Evolutionary conservation across 2,329 filamentous ascomycete species (phyloP), one percentile per base, ranked within the genome.

Genomic region (Stagonosporopsis vannaccii): DNA sequence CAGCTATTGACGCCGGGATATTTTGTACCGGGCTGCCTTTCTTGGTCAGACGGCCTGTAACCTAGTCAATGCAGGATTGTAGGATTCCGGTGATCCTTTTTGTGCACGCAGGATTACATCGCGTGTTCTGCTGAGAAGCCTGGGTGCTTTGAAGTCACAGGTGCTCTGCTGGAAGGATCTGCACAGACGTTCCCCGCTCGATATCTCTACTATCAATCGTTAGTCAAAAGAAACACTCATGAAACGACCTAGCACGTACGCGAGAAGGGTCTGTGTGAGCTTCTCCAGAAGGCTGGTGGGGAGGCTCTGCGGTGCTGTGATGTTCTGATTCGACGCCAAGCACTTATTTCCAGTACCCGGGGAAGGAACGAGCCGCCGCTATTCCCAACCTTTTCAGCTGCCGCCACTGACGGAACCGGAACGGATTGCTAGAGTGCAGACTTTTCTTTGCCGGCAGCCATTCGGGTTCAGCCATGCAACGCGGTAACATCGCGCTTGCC

Each of bases 281-380:
- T 39, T 26, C 30, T 43, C 32, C 41, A 51, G 32, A 37, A 39
- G 37, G 33, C 42, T 17, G 20, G 42, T n/a, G 43, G 46, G 32
- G 32, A 47, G 36, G 43, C 37, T 51, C 41, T 43, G 41, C 30
- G 19, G 12, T 22, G 42, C 33, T 12, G 37, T 39, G 22, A 46
- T 35, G 50, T 23, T 52, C 33, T 49, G 50, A 47, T 55, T 58
- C 46, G 32, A 45, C 42, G 66, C 56, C 52, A 64, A 65, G 49
- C 44, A 36, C 44, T 56, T 54, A 15, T 51, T 48, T 33, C 41
- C 54, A 51, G 53, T 47, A 51, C 53, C 62, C 67, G 67, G 65
- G 35, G 46, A 72, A 58, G 69, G 63, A 53, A 65, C 65, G 69
- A 65, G 54, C 67, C 65, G 63, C 51, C 51, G 45, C 62, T 55